Conservation (phyloP, 2,329 filamentous ascomycete species). For the Cladosporium sp. region DNA sequence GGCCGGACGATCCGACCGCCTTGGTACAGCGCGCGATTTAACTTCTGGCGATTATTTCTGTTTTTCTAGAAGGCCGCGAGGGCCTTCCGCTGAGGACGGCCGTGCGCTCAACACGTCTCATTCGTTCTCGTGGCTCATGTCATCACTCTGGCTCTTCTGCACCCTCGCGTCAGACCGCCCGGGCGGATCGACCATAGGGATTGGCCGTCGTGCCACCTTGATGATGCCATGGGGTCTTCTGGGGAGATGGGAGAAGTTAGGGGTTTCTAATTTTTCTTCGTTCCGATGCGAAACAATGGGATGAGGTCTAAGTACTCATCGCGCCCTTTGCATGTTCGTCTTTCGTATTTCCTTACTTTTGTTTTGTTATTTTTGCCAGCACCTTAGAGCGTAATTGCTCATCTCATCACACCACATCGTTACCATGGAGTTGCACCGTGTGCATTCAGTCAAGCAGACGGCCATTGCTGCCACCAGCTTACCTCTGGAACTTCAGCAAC, state of each 20-base stretch:
- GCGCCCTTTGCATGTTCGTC: neutral
- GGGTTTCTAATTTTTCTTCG: conserved; percentile 1
- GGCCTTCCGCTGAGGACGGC: conserved; percentile 8
- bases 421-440: conserved; percentile 8
- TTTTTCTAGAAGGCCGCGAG: neutral
- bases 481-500: conserved; percentile 33
- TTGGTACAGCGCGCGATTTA: neutral
- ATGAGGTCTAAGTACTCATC: neutral
- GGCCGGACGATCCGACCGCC: neutral
- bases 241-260: neutral
- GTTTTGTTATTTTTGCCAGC: neutral
- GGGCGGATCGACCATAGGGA: neutral
- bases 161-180: conserved; percentile 12
- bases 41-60: neutral
- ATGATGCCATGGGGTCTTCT: conserved; percentile 10
- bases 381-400: neutral
- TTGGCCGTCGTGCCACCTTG: conserved; percentile 1
- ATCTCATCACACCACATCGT: neutral
- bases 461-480: conserved; percentile 24
- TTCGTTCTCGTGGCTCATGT: conserved; percentile 10
- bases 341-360: neutral
- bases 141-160: conserved; percentile 5
- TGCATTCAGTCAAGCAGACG: conserved; percentile 12
- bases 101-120: conserved; percentile 11
- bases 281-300: neutral